Conservation (phyloP, 306 rosid species). For the Prosopis cineraria region DNA sequence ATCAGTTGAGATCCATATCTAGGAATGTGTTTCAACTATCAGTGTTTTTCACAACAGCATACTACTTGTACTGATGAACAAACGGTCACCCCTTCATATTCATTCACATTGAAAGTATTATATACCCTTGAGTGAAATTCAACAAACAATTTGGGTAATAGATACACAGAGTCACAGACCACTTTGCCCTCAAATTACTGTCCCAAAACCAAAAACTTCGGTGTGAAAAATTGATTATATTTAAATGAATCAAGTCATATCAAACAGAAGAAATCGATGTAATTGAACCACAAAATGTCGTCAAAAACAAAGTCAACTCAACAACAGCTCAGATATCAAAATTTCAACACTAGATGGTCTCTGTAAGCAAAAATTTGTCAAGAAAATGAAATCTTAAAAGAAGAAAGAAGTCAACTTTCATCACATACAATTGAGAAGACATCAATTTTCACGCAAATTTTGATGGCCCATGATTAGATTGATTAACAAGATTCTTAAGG, state of each 20-base stretch:
- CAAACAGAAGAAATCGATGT: not conserved
- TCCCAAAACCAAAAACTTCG: not conserved
- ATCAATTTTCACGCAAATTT: constrained; percentile 1
- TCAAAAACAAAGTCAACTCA: not conserved
- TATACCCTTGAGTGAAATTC: not conserved
- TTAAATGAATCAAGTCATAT: not conserved
- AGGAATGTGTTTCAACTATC: not conserved
- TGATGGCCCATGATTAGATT: not conserved
- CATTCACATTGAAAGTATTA: constrained; percentile 5
- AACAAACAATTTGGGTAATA: not conserved
- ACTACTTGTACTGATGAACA: not conserved
- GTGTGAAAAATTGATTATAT: not conserved
- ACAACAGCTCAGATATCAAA: not conserved
- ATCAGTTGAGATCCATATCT: not conserved
- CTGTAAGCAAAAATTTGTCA: not conserved
- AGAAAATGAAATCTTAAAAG: not conserved
- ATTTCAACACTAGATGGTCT: not conserved
- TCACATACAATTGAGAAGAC: not conserved
- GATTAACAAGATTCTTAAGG: not conserved
- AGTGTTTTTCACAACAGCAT: not conserved
- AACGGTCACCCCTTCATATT: not conserved
- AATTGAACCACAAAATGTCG: not conserved
- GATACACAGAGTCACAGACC: not conserved
- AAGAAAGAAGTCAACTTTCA: not conserved
- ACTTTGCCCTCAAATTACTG: not conserved